Base-by-base conservation (phyloP, 768 basidiomycete genomes). In the Kwoniella pini region DNA sequence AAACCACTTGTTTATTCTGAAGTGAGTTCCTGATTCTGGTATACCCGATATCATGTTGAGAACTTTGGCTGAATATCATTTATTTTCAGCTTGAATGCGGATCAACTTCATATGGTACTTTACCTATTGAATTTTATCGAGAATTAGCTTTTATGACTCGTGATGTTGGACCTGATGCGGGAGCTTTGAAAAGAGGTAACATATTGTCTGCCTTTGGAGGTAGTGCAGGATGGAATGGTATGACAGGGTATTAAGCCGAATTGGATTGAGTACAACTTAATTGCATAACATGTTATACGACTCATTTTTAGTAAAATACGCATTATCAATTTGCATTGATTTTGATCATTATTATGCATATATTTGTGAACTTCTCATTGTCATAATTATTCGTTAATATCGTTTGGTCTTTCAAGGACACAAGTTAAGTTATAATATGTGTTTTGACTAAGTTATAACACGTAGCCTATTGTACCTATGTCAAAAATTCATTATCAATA, bases 401-500 rank as follows among this genome's bases (percentile, higher is more conserved):
- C 33, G 33, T 36, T 7, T 36, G 33, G 33, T 36, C 33, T n/a
- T n/a, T n/a, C n/a, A n/a, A n/a, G n/a, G n/a, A n/a, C n/a, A n/a
- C n/a, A n/a, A n/a, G n/a, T n/a, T n/a, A n/a, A n/a, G n/a, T n/a
- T n/a, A n/a, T n/a, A n/a, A n/a, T n/a, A n/a, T 15, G 15, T 7
- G 33, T 36, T 36, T 36, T 36, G 15, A 36, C 15, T 15, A 24
- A 6, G 55, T 59, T n/a, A n/a, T n/a, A 19, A 40, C 21, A 11
- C 68, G 48, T 57, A 64, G 42, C 17, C 68, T 61, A 42, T 64
- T 70, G 39, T 62, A 70, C 36, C 68, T 70, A 51, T 38, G n/a
- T n/a, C n/a, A n/a, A n/a, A n/a, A n/a, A n/a, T n/a, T n/a, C n/a
- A n/a, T n/a, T n/a, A n/a, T n/a, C n/a, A n/a, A n/a, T n/a, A n/a